A percentile compares a stretch with the other conserved stretches of the same genome.
Conservation (phyloP, 2,329 filamentous ascomycete genomes). For the Fusarium brevicatenulatum region DNA sequence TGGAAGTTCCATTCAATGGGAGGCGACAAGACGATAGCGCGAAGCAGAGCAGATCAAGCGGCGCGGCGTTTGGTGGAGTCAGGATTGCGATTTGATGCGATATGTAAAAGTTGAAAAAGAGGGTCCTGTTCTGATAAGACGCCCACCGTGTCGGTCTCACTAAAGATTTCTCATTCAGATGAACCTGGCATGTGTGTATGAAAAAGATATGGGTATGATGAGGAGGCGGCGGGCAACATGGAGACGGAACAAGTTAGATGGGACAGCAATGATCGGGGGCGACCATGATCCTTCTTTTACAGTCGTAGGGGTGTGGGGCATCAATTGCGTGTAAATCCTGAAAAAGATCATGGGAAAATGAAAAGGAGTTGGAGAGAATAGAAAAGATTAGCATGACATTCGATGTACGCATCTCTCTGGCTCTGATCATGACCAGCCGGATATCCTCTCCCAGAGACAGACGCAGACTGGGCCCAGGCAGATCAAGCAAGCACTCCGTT, state of each 20-base stretch:
- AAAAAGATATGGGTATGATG: slow-evolving; percentile 8
- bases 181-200: slow-evolving; percentile 18
- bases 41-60: slow-evolving; percentile 40
- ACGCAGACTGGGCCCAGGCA: not conserved
- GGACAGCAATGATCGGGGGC: slow-evolving; percentile 28
- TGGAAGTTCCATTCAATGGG: slow-evolving; percentile 33
- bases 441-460: not conserved
- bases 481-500: slow-evolving; percentile 16
- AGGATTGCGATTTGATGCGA: slow-evolving; percentile 32
- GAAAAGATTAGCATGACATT: slow-evolving; percentile 33
- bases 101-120: slow-evolving; percentile 43
- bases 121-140: slow-evolving; percentile 45
- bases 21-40: slow-evolving; percentile 36
- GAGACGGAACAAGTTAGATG: slow-evolving; percentile 9
- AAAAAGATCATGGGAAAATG: not conserved
- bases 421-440: slow-evolving; percentile 25
- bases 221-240: slow-evolving; percentile 8
- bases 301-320: slow-evolving; percentile 24
- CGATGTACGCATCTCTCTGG: slow-evolving; percentile 33
- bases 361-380: not conserved
- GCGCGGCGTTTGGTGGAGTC: slow-evolving; percentile 40
- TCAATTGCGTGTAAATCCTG: slow-evolving; percentile 5
- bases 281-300: slow-evolving; percentile 28
- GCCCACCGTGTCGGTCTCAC: slow-evolving; percentile 33
- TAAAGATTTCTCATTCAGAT: slow-evolving; percentile 20